Conservation (phyloP, 768 basidiomycete genomes). For the Podaxis pistillaris region DNA sequence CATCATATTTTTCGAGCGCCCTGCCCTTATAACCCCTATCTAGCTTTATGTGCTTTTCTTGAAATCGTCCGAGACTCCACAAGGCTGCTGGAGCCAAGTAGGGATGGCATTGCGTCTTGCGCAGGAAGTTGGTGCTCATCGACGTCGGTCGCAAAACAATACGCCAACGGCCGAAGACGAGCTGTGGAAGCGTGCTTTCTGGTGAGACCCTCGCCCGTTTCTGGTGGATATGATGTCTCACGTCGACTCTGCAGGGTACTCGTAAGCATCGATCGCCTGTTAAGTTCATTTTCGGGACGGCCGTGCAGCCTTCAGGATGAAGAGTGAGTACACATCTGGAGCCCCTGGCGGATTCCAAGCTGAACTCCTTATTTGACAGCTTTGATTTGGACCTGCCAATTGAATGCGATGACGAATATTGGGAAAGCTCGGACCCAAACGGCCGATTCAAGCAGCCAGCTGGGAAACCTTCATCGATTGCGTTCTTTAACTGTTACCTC, state of each 20-base stretch:
- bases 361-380: slow-evolving; percentile 31
- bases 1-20: not conserved
- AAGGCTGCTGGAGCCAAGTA: slow-evolving; percentile 60
- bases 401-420: slow-evolving; percentile 70
- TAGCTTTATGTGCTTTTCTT: slow-evolving; percentile 51
- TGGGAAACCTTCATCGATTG: slow-evolving; percentile 50
- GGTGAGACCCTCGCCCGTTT: slow-evolving; percentile 29
- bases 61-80: slow-evolving; percentile 46
- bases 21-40: slow-evolving; percentile 1
- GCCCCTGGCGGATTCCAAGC: not conserved
- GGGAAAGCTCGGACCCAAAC: slow-evolving; percentile 41
- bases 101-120: slow-evolving; percentile 70
- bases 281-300: slow-evolving; percentile 58
- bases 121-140: slow-evolving; percentile 76
- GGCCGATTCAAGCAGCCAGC: slow-evolving; percentile 58
- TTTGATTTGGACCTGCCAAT: slow-evolving; percentile 70
- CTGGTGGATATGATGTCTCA: not conserved
- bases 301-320: slow-evolving; percentile 74
- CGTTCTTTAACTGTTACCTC: slow-evolving; percentile 56
- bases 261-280: slow-evolving; percentile 43
- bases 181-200: slow-evolving; percentile 71
- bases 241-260: slow-evolving; percentile 39
- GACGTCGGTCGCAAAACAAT: slow-evolving; percentile 30
- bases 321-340: slow-evolving; percentile 45
- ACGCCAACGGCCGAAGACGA: slow-evolving; percentile 57